phyloP scores from a whole-genome alignment of 1,139 yeast genomes.

The Kurtzmaniella quercitrusa region DNA sequence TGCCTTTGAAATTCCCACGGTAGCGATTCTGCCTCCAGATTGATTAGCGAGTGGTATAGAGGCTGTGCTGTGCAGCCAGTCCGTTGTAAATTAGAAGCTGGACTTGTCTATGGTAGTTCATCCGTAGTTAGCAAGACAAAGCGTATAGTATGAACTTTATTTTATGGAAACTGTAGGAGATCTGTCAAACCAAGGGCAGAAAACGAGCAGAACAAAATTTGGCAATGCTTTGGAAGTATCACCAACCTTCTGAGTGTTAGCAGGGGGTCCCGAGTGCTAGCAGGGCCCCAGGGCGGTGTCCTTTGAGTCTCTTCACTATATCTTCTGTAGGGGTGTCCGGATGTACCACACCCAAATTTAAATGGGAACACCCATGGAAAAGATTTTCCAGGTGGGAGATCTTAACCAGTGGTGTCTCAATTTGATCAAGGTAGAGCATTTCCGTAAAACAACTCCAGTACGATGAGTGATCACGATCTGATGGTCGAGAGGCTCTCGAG shows the following conservation, averaged over 20 bases:
- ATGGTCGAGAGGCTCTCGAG: conserved; percentile 24
- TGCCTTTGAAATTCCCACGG: conserved; percentile 22
- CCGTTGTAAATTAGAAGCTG: background rate
- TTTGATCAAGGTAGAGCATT: background rate
- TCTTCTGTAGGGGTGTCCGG: background rate
- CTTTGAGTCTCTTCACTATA: too few relatives aligned
- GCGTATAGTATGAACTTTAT: too few relatives aligned
- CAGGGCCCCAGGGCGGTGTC: too few relatives aligned
- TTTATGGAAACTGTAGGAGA: too few relatives aligned
- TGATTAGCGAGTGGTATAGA: background rate
- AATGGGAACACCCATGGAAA: background rate
- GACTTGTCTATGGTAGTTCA: too few relatives aligned
- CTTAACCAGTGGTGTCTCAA: background rate
- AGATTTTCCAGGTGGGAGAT: background rate
- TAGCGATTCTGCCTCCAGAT: conserved; percentile 40
- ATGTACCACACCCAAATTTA: background rate
- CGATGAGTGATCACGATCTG: conserved; percentile 18
- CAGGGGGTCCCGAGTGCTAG: too few relatives aligned
- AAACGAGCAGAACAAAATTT: too few relatives aligned
- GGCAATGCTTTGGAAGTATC: too few relatives aligned
- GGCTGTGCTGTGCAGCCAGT: background rate
- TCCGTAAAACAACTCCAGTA: too few relatives aligned
- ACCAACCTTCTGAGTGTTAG: too few relatives aligned
- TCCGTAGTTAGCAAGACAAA: too few relatives aligned
- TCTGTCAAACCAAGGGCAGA: too few relatives aligned